Evolutionary conservation across 345 rosid species (phyloP), one percentile per base, ranked within the genome.

Genomic region (Citrus glauca): DNA sequence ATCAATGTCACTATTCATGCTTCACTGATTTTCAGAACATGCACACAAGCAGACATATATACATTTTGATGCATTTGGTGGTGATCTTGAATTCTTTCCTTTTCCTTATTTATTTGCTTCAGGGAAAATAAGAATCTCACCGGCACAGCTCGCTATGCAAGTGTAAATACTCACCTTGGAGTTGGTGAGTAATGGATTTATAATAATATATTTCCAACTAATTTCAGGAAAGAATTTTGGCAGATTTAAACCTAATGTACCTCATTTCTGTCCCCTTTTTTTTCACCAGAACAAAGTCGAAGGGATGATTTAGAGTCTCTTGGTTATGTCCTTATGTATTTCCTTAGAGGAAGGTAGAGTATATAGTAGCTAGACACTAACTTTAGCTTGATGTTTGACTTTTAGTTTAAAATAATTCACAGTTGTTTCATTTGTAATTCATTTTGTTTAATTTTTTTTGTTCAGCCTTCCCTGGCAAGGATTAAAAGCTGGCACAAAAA

Each of bases 281-380:
- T 71, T 59, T 25, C 78, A 76, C 66, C 88, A 93, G 97, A 93
- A 83, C 97, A 93, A 90, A 93, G 97, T 85, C 86, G 97, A 70
- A 88, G 97, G 87, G 97, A 92, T 90, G 97, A 93, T 91, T 82
- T 93, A 78, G 97, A 92, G 83, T 93, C 97, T 68, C 91, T 93
- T 81, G 97, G 97, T 83, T 93, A 93, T 63, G 94, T 93, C 73
- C 95, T 93, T 74, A 90, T 92, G 97, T 91, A 92, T 86, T 91
- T 91, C 75, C 83, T 93, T 32, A 89, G 90, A 85, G 97, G 97
- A 91, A 93, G 97, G 97, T 93, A 64, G 78, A 72, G 70, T 81
- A 65, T 73, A 9, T 55, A 62, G 70, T 66, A 45, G 66, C 64
- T 28, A 24, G 40, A 64, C 28, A n/a, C 73, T 72, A 40, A 20